phyloP scores from a whole-genome alignment of 2,329 filamentous ascomycete genomes.

The Colletotrichum ledebouriae region DNA sequence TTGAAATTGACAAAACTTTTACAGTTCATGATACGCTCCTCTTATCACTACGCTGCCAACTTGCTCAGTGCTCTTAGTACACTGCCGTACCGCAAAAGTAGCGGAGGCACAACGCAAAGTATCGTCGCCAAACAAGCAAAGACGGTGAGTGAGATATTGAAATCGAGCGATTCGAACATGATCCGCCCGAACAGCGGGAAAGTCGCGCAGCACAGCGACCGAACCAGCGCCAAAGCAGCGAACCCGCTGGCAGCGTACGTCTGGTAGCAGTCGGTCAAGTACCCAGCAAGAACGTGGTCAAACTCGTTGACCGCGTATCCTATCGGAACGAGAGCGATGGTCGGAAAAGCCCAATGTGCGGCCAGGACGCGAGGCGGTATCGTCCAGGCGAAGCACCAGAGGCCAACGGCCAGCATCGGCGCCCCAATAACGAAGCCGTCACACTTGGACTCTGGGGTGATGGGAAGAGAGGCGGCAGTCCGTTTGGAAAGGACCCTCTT shows the following conservation, averaged over 20 bases:
- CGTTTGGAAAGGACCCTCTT: background rate
- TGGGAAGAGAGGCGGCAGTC: conserved; percentile 19
- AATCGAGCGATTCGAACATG: conserved; percentile 18
- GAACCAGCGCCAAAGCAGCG: conserved; percentile 16
- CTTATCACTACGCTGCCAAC: background rate
- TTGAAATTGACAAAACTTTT: too few relatives aligned
- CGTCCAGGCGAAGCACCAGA: conserved; percentile 62
- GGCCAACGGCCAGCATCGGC: conserved; percentile 55
- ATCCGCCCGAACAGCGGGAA: conserved; percentile 18
- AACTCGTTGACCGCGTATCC: conserved; percentile 64
- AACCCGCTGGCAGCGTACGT: conserved; percentile 19
- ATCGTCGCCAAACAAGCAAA: conserved; percentile 22
- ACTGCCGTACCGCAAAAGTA: conserved; percentile 18
- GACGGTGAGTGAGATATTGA: background rate
- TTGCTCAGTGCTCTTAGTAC: conserved; percentile 5
- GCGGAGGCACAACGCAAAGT: conserved; percentile 18
- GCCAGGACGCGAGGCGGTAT: conserved; percentile 55
- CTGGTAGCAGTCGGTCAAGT: conserved; percentile 31
- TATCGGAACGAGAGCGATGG: conserved; percentile 56
- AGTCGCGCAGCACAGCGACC: conserved; percentile 10
- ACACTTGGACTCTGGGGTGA: conserved; percentile 40
- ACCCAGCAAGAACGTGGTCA: conserved; percentile 35
- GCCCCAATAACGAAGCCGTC: conserved; percentile 57
- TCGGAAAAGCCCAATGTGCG: conserved; percentile 55
- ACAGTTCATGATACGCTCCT: background rate